Conservation (phyloP, 306 rosid genomes). For the Acacia crassicarpa region DNA sequence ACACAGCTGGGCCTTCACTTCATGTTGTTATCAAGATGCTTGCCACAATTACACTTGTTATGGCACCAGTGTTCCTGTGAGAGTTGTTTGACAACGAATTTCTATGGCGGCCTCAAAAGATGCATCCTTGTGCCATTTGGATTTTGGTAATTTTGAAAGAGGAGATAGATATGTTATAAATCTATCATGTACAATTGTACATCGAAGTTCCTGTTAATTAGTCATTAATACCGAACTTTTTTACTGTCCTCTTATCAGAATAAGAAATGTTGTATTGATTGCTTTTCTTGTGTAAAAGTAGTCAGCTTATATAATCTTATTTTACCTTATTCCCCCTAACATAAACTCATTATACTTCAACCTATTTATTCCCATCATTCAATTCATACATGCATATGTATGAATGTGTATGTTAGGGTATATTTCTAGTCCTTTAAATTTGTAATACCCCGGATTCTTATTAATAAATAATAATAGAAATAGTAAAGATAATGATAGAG, state of each 20-base stretch:
- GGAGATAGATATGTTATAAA: slow-evolving; percentile 54
- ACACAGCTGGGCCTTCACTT: slow-evolving; percentile 97
- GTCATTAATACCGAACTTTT: slow-evolving; percentile 33
- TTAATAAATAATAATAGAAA: no score
- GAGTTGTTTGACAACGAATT: slow-evolving; percentile 33
- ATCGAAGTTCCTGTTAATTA: slow-evolving; percentile 47
- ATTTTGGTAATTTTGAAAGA: slow-evolving; percentile 53
- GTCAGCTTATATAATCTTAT: neutral
- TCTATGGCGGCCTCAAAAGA: slow-evolving; percentile 32
- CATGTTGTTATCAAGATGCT: slow-evolving; percentile 99
- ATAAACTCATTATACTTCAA: neutral
- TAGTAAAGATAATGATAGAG: no score
- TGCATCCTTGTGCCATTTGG: slow-evolving; percentile 38
- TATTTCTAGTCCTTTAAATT: no score
- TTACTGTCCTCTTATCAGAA: slow-evolving; percentile 27
- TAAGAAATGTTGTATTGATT: slow-evolving; percentile 39
- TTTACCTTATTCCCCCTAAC: neutral
- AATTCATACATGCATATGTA: no score
- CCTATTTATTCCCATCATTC: neutral
- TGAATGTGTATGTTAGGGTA: no score
- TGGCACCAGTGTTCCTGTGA: slow-evolving; percentile 98
- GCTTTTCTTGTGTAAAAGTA: slow-evolving; percentile 33
- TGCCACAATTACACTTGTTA: slow-evolving; percentile 88
- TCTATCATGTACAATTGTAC: slow-evolving; percentile 42
- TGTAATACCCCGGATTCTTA: no score